Percentiles rank a stretch among this genome's conserved stretches.
Conservation (phyloP, 306 rosid genomes). For the Fragaria iinumae region DNA sequence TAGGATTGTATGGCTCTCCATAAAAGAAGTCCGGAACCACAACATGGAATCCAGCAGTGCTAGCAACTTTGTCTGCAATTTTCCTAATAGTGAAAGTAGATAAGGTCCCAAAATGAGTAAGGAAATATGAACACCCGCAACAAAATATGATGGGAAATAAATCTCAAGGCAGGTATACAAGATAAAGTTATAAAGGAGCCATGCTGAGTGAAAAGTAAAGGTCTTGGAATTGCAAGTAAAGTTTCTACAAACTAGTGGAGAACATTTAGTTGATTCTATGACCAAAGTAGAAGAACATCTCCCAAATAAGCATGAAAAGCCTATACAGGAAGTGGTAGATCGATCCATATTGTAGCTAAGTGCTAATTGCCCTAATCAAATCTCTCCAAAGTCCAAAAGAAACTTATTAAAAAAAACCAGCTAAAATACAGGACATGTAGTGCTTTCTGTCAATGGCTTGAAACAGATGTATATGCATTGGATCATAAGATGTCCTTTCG, state of each 20-base stretch:
- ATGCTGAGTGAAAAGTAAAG: neutral
- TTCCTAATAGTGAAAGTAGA: constrained; percentile 47
- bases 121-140: neutral
- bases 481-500: neutral
- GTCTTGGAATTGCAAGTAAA: neutral
- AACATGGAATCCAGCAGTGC: constrained; percentile 69
- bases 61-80: constrained; percentile 76
- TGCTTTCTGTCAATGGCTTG: neutral
- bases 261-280: neutral
- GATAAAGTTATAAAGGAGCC: neutral
- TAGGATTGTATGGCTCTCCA: constrained; percentile 56
- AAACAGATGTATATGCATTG: neutral
- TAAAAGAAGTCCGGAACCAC: constrained; percentile 68
- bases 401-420: neutral
- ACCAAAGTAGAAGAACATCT: neutral
- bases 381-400: neutral
- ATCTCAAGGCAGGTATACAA: neutral
- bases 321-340: neutral
- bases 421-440: neutral
- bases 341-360: neutral
- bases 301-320: neutral
- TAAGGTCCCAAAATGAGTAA: constrained; percentile 1
- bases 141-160: neutral
- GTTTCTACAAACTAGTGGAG: neutral
- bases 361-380: neutral